phyloP scores from a whole-genome alignment of 73 alveolate species.

The Symbiodinium natans region DNA sequence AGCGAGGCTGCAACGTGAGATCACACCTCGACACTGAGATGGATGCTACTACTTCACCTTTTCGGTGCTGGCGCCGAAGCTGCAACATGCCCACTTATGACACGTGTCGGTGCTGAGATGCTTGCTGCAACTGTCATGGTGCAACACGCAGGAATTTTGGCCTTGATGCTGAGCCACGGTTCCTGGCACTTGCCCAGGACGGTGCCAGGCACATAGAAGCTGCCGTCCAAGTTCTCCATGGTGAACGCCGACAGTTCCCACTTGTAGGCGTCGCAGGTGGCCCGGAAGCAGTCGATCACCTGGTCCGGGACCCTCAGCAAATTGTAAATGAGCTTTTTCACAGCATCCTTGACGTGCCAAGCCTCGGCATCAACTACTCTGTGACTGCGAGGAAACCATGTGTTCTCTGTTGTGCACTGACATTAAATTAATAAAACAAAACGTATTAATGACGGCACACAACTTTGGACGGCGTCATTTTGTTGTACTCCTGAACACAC shows the following conservation, averaged over 20 bases:
- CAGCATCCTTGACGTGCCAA: not conserved
- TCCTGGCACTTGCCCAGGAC: not conserved
- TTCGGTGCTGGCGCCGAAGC: no score
- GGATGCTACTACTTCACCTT: no score
- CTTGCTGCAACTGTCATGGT: no score
- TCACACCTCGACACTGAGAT: no score
- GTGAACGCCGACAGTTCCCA: constrained; percentile 26
- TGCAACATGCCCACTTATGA: no score
- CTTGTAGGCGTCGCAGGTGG: not conserved
- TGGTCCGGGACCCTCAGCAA: not conserved
- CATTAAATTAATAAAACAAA: not conserved
- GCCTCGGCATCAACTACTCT: not conserved
- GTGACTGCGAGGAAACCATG: not conserved
- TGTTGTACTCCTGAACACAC: constrained; percentile 29
- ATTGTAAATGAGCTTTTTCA: constrained; percentile 12
- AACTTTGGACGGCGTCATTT: no score
- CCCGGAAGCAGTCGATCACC: not conserved
- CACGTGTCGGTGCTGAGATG: no score
- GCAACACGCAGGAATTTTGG: no score
- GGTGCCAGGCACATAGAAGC: constrained; percentile 34
- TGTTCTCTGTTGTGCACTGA: not conserved
- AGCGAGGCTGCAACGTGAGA: no score
- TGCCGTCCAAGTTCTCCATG: constrained; percentile 63
- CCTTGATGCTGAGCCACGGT: constrained; percentile 9
- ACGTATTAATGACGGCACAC: no score